phyloP scores from a whole-genome alignment of 768 basidiomycete species.

The Hydnomerulius pinastri region DNA sequence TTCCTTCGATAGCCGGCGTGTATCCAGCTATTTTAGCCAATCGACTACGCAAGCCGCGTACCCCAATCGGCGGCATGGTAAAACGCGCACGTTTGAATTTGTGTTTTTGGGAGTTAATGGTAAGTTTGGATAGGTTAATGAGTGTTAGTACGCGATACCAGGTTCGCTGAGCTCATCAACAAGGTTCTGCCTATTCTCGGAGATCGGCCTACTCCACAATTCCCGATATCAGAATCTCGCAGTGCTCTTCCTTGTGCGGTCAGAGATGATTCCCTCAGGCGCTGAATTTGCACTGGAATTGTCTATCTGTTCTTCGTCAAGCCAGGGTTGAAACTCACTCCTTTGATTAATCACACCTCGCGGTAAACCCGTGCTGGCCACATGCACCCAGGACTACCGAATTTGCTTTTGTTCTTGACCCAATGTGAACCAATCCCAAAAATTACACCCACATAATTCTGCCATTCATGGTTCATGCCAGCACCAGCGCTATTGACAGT shows the following conservation, averaged over 20 bases:
- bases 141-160: constrained; percentile 11
- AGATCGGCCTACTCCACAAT: constrained; percentile 27
- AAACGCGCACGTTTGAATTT: constrained; percentile 9
- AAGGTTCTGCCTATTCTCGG: constrained; percentile 27
- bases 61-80: constrained; percentile 10
- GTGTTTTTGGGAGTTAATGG: constrained; percentile 9
- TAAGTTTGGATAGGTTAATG: constrained; percentile 28
- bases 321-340: constrained; percentile 29
- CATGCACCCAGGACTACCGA: constrained; percentile 29
- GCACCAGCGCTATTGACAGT: constrained; percentile 20
- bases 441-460: constrained; percentile 24
- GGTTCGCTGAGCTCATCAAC: constrained; percentile 32
- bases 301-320: constrained; percentile 12
- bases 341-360: constrained; percentile 38
- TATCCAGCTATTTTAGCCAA: constrained; percentile 3
- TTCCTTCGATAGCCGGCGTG: constrained; percentile 14
- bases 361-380: constrained; percentile 35
- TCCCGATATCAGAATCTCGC: constrained; percentile 3
- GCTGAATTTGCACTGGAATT: constrained; percentile 23
- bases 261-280: constrained; percentile 4
- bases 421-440: constrained; percentile 20
- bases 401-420: constrained; percentile 32
- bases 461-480: constrained; percentile 20
- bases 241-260: constrained; percentile 24
- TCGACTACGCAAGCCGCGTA: constrained; percentile 8